A percentile compares a stretch with the other conserved stretches of the same genome.
phyloP scores from a whole-genome alignment of 176 grass and related monocot genomes.

The Carex parvula region DNA sequence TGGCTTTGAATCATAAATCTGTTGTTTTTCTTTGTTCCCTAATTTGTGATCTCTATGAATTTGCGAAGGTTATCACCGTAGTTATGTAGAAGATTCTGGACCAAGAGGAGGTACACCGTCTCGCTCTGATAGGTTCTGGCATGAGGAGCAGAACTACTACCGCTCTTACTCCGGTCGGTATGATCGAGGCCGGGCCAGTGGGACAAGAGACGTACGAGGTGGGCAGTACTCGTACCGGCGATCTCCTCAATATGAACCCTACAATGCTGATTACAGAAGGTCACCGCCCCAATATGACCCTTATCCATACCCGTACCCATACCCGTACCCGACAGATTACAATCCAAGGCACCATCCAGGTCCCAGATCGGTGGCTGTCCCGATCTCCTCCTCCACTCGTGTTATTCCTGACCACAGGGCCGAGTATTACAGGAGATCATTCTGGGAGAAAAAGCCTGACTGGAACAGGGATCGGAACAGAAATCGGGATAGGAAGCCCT shows the following conservation, averaged over 20 bases:
- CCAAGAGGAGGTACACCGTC: conserved; percentile 44
- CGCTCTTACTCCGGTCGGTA: conserved; percentile 51
- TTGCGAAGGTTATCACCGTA: conserved; percentile 56
- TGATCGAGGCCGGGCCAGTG: conserved; percentile 30
- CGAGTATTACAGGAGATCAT: conserved; percentile 35
- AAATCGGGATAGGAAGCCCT: conserved; percentile 60
- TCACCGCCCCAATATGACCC: conserved; percentile 23
- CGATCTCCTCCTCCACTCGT: conserved; percentile 39
- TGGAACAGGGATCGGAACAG: conserved; percentile 31
- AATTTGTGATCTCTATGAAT: conserved; percentile 31
- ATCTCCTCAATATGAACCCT: conserved; percentile 38
- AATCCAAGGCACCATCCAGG: conserved; percentile 45
- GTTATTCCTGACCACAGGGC: conserved; percentile 16
- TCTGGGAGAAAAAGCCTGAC: conserved; percentile 43
- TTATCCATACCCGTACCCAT: not conserved
- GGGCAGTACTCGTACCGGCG: conserved; percentile 50
- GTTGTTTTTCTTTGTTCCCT: conserved; percentile 20
- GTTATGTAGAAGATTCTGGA: conserved; percentile 40
- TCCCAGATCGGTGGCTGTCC: conserved; percentile 71
- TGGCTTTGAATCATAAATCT: not conserved
- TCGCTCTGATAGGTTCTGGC: conserved; percentile 60
- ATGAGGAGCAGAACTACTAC: conserved; percentile 41
- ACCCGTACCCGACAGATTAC: conserved; percentile 42
- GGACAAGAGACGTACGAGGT: conserved; percentile 46
- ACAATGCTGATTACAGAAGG: conserved; percentile 18